Evolutionary conservation across 306 rosid species (phyloP), one percentile per base, ranked within the genome.

Genomic region (Aeschynomene evenia): DNA sequence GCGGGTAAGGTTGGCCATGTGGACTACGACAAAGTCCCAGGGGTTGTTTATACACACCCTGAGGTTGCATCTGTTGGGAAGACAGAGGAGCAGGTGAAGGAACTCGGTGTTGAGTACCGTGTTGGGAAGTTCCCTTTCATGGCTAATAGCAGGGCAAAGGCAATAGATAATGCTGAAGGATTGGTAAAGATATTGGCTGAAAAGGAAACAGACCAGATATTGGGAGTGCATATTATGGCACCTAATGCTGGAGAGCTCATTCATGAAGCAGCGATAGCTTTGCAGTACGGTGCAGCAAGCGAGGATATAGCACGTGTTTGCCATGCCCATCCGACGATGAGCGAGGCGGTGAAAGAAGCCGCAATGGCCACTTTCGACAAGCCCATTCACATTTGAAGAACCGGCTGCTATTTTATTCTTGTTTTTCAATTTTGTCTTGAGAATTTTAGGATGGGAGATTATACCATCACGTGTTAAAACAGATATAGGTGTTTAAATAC

Each of bases 81-180:
- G 83, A 95, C 97, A 0, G 99, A 95, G 90, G 99, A 91, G 82
- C 99, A 95, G 70, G 99, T 95, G 75, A 95, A 95, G 81, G 82
- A 36, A 50, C 76, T 72, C 1, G 96, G 95, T 3, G 79, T 95
- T 13, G 82, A 51, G 1, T 95, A 95, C 77, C 85, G 95, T 18
- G 97, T 95, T 11, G 99, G 99, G 31, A 95, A 95, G 85, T 95
- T 95, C 82, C 97, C 99, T 2, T 80, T 95, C 77, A 0, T 91
- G 86, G 97, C 99, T 16, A 95, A 95, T 51, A 95, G 99, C 83
- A 83, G 99, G 78, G 99, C 99, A 40, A 91, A 91, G 91, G 99
- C 99, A 33, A 95, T 95, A 14, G 99, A 95, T 74, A 60, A 78
- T 53, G 89, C 92, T 0, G 93, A 89, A 77, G 96, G 91, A 50